Evolutionary conservation across 768 basidiomycete genomes (phyloP), one percentile per base, ranked within the genome.

Genomic region (Phanerodontia chrysosporium): DNA sequence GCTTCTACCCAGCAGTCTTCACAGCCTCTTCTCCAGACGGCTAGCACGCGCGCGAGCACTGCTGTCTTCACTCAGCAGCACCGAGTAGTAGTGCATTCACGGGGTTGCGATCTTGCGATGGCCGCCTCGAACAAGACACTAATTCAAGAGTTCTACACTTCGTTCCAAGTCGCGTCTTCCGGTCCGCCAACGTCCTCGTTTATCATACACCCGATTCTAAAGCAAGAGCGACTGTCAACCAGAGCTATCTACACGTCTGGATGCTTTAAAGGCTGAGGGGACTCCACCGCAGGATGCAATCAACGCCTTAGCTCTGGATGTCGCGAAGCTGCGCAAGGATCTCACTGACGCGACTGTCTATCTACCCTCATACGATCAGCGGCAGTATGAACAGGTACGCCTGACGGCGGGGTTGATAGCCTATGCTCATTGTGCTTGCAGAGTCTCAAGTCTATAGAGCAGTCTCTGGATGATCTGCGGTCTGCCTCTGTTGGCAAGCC

Each of bases 361-460:
- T 58, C 73, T 93, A 46, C 86, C 90, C 3, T 75, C 79, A 39
- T 90, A 90, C 66, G 89, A 91, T 70, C 90, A 88, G 66, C 79
- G 85, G 55, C 85, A 85, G 66, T 87, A 80, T 66, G 87, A 88
- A 69, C 72, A 75, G 65, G 90, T 90, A 64, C 55, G 84, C 75
- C n/a, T n/a, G n/a, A n/a, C n/a, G n/a, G n/a, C n/a, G n/a, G n/a
- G n/a, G n/a, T n/a, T n/a, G n/a, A n/a, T n/a, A n/a, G n/a, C n/a
- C n/a, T n/a, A n/a, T n/a, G n/a, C n/a, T n/a, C n/a, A n/a, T n/a
- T n/a, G n/a, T n/a, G n/a, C n/a, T n/a, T n/a, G n/a, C 65, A 94
- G 91, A 86, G 86, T 82, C 69, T 92, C 57, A 85, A 83, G 67
- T 70, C 70, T 4, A 69, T 92, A 10, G 89, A 90, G 69, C 75